phyloP scores from a whole-genome alignment of 331 rosid species.

The Rhamnella rubrinervis region DNA sequence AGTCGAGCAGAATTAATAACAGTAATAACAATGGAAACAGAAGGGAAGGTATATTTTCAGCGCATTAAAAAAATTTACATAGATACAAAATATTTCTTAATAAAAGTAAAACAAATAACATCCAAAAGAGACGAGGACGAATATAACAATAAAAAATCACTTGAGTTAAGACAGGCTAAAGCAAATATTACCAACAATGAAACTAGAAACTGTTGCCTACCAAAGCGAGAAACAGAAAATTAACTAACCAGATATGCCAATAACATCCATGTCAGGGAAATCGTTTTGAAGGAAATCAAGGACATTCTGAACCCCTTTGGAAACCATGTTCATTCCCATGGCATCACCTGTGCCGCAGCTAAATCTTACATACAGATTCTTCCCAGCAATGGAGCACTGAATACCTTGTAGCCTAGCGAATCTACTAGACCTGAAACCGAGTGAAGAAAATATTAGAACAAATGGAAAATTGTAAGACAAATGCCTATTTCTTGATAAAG shows the following conservation, averaged over 20 bases:
- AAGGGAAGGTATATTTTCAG: too few species aligned
- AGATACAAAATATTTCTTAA: too few species aligned
- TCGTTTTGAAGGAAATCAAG: conserved; percentile 76
- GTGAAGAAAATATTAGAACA: neutral
- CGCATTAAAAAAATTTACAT: too few species aligned
- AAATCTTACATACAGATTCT: conserved; percentile 70
- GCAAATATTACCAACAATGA: neutral
- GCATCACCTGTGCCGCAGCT: conserved; percentile 87
- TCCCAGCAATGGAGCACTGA: conserved; percentile 71
- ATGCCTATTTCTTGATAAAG: neutral
- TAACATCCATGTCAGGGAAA: conserved; percentile 84
- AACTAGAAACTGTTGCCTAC: too few species aligned
- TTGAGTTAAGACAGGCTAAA: neutral
- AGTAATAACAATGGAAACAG: too few species aligned
- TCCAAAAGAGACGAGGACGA: neutral
- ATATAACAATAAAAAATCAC: neutral
- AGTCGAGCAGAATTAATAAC: too few species aligned
- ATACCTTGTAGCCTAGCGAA: conserved; percentile 74
- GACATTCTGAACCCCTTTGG: conserved; percentile 88
- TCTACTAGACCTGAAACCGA: conserved; percentile 69
- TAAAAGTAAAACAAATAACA: neutral
- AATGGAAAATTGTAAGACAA: neutral
- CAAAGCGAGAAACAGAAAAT: conserved; percentile 7
- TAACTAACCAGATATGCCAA: conserved; percentile 75
- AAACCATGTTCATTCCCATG: conserved; percentile 97